Conservation (phyloP, 1,284 basidiomycete genomes). For the Cryptococcus sp. region DNA sequence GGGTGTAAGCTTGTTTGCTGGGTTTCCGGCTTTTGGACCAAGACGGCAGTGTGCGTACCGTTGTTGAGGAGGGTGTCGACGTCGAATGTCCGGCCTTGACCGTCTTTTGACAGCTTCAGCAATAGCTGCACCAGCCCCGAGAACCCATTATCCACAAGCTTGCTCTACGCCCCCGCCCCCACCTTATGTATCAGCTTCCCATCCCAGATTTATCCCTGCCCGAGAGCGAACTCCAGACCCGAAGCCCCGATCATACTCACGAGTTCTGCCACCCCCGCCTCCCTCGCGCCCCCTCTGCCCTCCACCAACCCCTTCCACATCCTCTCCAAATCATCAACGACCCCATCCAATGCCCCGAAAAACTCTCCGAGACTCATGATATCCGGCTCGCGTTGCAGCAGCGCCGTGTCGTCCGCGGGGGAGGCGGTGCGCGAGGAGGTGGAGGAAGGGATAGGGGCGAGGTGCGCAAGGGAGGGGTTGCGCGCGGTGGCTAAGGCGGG, state of each 20-base stretch:
- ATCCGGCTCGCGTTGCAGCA: slow-evolving; percentile 39
- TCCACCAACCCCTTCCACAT: slow-evolving; percentile 43
- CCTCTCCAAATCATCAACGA: slow-evolving; percentile 44
- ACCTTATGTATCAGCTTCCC: neutral
- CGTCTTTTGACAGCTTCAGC: slow-evolving; percentile 33
- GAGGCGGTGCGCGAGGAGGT: slow-evolving; percentile 19
- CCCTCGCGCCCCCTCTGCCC: slow-evolving; percentile 41
- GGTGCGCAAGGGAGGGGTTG: neutral
- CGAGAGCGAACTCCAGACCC: neutral
- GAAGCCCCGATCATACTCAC: slow-evolving; percentile 21
- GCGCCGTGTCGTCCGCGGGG: slow-evolving; percentile 36
- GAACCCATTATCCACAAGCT: slow-evolving; percentile 43
- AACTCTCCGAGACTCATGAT: slow-evolving; percentile 43
- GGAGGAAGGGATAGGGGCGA: slow-evolving; percentile 25
- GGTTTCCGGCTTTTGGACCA: neutral
- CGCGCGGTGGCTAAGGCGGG: neutral
- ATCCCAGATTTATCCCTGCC: neutral
- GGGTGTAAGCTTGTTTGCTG: neutral
- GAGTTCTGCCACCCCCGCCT: slow-evolving; percentile 43
- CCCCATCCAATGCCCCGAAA: slow-evolving; percentile 39
- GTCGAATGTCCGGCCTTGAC: slow-evolving; percentile 26
- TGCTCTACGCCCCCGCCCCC: slow-evolving; percentile 24
- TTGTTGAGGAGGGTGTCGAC: slow-evolving; percentile 23
- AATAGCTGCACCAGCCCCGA: slow-evolving; percentile 35
- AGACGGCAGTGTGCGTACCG: slow-evolving; percentile 24